Conservation (phyloP, 2,329 filamentous ascomycete genomes). For the Beauveria rudraprayagi region DNA sequence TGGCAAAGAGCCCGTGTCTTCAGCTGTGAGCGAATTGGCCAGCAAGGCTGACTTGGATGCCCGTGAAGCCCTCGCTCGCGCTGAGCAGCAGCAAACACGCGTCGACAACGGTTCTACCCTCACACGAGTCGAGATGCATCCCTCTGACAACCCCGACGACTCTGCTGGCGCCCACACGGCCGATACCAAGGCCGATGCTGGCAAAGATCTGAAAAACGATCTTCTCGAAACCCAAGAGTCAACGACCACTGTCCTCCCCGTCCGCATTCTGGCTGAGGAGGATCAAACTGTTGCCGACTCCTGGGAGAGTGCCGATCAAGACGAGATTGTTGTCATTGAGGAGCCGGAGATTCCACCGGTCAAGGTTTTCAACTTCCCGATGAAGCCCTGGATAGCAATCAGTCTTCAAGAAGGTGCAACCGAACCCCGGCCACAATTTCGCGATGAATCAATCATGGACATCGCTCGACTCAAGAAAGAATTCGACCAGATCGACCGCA, state of each 20-base stretch:
- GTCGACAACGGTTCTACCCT: conserved; percentile 35
- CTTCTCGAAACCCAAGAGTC: conserved; percentile 31
- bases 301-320: conserved; percentile 82
- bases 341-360: conserved; percentile 59
- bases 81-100: conserved; percentile 41
- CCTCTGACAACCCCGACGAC: conserved; percentile 14
- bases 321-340: conserved; percentile 56
- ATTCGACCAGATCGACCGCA: conserved; percentile 94
- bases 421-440: conserved; percentile 55
- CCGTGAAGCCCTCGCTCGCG: conserved; percentile 55
- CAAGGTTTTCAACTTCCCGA: conserved; percentile 88
- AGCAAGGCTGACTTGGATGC: conserved; percentile 44
- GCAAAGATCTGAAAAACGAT: conserved; percentile 34
- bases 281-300: conserved; percentile 63
- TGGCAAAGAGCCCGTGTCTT: conserved; percentile 58
- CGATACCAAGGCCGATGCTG: conserved; percentile 44
- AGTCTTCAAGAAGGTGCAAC: conserved; percentile 54
- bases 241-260: conserved; percentile 34
- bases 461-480: conserved; percentile 95
- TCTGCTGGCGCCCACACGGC: conserved; percentile 32
- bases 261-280: conserved; percentile 44
- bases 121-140: conserved; percentile 6
- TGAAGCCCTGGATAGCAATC: conserved; percentile 93
- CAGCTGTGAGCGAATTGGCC: conserved; percentile 60
- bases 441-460: conserved; percentile 76